These are phyloP conservation scores for Pseudocercospora cruenta DNA, from an alignment of 2,329 filamentous ascomycete species.

Conservation along the genomic window DNA sequence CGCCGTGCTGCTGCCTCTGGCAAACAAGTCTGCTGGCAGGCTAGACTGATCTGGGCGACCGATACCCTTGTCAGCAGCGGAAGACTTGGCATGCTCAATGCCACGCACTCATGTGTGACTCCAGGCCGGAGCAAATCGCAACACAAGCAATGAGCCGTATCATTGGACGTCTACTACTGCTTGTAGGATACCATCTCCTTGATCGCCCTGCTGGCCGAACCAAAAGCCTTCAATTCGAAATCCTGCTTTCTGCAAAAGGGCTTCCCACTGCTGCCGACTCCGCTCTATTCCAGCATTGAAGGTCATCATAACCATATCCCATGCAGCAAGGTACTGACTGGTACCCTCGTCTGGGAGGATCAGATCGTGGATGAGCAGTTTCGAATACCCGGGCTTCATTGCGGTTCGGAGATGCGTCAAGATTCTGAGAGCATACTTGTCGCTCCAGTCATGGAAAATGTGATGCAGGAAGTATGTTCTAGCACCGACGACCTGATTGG, in stretches of 20 bases:
- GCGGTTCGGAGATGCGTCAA: background rate
- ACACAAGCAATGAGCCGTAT: background rate
- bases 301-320: conserved; percentile 12
- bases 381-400: background rate
- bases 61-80: too few relatives aligned
- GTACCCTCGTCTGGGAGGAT: background rate
- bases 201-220: background rate
- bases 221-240: background rate
- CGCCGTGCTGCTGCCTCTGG: too few relatives aligned
- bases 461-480: conserved; percentile 4
- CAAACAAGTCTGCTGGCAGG: too few relatives aligned
- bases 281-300: conserved; percentile 14
- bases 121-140: too few relatives aligned
- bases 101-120: too few relatives aligned
- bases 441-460: conserved; percentile 14
- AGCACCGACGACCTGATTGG: background rate
- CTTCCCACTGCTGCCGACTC: conserved; percentile 9
- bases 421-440: conserved; percentile 9
- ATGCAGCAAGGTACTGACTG: background rate
- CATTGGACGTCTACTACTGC: background rate
- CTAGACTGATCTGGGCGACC: too few relatives aligned
- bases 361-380: conserved; percentile 4
- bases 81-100: too few relatives aligned
- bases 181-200: background rate
- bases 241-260: conserved; percentile 2